Evolutionary conservation across 257 asterid species (phyloP).

Genomic region (Fraxinus excelsior): DNA sequence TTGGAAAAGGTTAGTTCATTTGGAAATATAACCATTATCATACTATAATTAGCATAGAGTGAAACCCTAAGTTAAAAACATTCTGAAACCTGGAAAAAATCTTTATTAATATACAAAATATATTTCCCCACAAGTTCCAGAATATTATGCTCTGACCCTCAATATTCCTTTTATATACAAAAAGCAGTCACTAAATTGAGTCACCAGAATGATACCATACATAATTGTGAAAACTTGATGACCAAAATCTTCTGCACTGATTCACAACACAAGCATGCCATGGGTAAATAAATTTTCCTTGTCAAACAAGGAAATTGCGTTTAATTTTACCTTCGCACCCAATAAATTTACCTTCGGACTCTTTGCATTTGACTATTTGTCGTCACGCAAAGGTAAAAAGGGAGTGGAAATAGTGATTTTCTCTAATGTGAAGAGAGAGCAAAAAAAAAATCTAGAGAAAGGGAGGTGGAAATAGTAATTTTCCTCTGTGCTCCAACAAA

Average conservation of each 20-base stretch:
- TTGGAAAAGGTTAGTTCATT: not conserved
- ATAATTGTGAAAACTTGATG: conserved; percentile 33
- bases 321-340: conserved; percentile 7
- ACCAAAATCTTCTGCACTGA: conserved; percentile 16
- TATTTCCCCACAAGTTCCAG: conserved; percentile 16
- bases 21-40: not conserved
- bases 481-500: not conserved
- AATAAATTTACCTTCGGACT: not conserved
- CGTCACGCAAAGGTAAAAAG: not conserved
- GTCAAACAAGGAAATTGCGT: conserved; percentile 31
- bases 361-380: conserved; percentile 24
- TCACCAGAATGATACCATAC: conserved; percentile 36
- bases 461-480: conserved; percentile 24
- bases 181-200: conserved; percentile 13
- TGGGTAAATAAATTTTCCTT: conserved; percentile 29
- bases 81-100: conserved; percentile 11
- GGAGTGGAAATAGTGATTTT: conserved; percentile 26
- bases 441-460: not conserved
- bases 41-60: not conserved
- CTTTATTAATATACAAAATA: conserved; percentile 9
- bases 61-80: not conserved
- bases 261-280: conserved; percentile 11
- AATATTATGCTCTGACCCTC: conserved; percentile 27
- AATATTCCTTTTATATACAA: conserved; percentile 26
- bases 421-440: not conserved